Percentiles rank a stretch among this genome's conserved stretches.
These are phyloP conservation scores for Pterulicium gracile DNA, from an alignment of 1,284 basidiomycete genomes.

Conservation along the genomic window DNA sequence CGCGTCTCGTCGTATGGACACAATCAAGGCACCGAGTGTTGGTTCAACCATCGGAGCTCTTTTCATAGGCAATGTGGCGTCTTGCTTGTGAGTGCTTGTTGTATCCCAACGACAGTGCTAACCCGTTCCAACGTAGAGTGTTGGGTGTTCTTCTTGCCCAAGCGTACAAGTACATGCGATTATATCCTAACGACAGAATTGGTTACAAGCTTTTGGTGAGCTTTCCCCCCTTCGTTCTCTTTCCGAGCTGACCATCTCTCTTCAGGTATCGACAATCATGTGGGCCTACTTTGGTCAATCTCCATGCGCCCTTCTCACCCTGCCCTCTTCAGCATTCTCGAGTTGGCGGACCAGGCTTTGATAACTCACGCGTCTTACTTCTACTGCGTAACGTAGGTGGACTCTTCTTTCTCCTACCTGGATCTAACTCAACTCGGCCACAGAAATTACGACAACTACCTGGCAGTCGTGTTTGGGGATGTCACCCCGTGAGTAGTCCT, in stretches of 20 bases:
- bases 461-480: neutral
- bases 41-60: neutral
- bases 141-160: neutral
- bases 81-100: neutral
- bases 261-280: no score
- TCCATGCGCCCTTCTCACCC: neutral
- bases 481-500: neutral
- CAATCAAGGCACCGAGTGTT: no score
- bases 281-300: no score
- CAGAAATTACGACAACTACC: neutral
- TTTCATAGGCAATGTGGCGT: neutral
- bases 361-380: neutral
- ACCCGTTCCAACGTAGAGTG: no score
- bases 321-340: neutral
- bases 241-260: neutral
- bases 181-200: neutral
- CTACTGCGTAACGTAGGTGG: neutral
- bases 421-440: neutral
- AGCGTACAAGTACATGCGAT: neutral
- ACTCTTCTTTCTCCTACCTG: neutral
- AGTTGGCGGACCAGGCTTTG: neutral
- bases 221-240: neutral
- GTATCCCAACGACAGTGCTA: no score
- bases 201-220: neutral
- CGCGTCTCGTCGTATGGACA: no score